Percentiles rank a stretch among this genome's conserved stretches.
Evolutionary conservation across 2,329 filamentous ascomycete species (phyloP).

Genomic region (Onygena corvina): DNA sequence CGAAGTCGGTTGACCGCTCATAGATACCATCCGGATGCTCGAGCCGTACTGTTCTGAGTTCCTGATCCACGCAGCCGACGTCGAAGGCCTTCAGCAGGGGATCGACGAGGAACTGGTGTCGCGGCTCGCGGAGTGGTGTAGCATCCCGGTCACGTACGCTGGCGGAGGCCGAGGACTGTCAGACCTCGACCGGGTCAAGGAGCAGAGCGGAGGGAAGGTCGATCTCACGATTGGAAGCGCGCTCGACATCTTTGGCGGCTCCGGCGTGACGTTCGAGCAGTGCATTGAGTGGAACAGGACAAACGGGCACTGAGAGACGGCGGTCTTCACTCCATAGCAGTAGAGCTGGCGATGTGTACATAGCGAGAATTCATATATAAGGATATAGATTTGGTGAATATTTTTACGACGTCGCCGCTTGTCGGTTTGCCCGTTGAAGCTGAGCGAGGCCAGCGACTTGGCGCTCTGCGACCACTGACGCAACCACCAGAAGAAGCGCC

Average conservation of each 20-base stretch:
- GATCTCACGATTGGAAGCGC: constrained; percentile 95
- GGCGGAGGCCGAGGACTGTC: constrained; percentile 75
- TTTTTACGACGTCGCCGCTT: too few relatives aligned
- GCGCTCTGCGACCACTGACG: constrained; percentile 1
- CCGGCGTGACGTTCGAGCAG: constrained; percentile 72
- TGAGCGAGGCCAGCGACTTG: neutral
- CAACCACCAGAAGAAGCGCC: neutral
- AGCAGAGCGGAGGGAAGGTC: constrained; percentile 65
- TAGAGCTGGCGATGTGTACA: neutral
- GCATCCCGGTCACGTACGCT: constrained; percentile 88
- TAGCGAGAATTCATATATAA: too few relatives aligned
- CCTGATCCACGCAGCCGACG: constrained; percentile 91
- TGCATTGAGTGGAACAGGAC: constrained; percentile 73
- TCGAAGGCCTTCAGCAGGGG: constrained; percentile 83
- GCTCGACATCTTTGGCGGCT: constrained; percentile 87
- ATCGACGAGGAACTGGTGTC: constrained; percentile 76
- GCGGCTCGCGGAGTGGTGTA: constrained; percentile 70
- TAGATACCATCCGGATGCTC: constrained; percentile 66
- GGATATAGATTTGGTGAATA: too few relatives aligned
- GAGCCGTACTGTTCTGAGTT: constrained; percentile 95
- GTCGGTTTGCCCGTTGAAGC: too few relatives aligned
- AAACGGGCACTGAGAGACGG: constrained; percentile 20
- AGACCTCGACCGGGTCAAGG: constrained; percentile 72
- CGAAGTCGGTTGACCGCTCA: neutral
- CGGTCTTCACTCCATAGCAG: neutral